Percentiles rank a stretch among this genome's conserved stretches.
These are phyloP conservation scores for Saccharomyces jurei DNA, from an alignment of 805 yeast genomes.

Conservation along the genomic window DNA sequence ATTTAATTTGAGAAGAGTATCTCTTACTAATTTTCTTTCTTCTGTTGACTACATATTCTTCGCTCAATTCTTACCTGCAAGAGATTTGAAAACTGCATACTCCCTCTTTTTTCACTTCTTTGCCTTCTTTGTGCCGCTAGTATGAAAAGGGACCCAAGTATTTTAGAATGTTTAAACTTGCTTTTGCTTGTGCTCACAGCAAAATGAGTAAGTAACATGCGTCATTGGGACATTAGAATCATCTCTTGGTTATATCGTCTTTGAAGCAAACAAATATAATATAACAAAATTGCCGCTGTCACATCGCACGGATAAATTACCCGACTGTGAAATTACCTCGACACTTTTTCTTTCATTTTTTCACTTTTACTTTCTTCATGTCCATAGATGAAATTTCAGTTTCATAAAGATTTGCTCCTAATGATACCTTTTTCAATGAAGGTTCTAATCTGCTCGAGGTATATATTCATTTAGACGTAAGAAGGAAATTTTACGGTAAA, in stretches of 20 bases:
- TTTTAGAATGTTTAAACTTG: no score
- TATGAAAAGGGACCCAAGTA: not conserved
- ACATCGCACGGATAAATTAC: not conserved
- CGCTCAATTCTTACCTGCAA: not conserved
- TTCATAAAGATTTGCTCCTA: not conserved
- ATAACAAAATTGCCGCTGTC: not conserved
- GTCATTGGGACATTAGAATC: not conserved
- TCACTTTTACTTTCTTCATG: not conserved
- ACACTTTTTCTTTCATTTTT: not conserved
- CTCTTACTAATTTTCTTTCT: no score
- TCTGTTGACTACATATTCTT: no score
- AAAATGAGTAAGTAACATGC: no score
- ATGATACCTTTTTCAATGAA: not conserved
- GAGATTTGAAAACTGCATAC: not conserved
- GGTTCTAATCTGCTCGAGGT: not conserved
- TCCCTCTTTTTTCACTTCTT: not conserved
- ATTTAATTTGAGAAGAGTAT: not conserved
- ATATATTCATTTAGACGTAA: not conserved
- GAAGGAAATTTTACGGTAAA: not conserved
- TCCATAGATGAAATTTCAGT: not conserved
- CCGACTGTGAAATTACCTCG: not conserved
- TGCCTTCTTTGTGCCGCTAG: no score
- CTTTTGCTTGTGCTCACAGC: not conserved
- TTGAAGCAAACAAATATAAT: not conserved
- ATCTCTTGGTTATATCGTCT: not conserved